phyloP scores from a whole-genome alignment of 1,139 yeast genomes.

The Pichia sp. region DNA sequence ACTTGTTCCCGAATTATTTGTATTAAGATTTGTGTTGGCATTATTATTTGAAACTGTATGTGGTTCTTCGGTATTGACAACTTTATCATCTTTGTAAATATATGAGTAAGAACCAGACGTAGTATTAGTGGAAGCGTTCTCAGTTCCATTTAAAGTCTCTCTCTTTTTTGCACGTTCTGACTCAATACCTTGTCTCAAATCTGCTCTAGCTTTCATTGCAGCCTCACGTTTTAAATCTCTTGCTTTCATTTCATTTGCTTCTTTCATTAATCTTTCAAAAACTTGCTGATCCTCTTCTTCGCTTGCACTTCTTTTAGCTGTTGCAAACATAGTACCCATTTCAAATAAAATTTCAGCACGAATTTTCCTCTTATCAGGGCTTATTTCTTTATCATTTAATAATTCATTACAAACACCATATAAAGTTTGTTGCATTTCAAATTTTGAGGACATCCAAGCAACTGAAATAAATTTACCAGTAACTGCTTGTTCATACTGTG shows the following conservation, averaged over 20 bases:
- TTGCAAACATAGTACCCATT: conserved; percentile 51
- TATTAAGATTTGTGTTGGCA: too few species aligned
- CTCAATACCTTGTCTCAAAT: background rate
- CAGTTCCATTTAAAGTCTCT: background rate
- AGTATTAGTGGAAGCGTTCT: background rate
- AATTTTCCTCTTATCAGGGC: conserved; percentile 43
- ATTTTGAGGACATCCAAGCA: conserved; percentile 75
- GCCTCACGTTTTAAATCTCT: conserved; percentile 25
- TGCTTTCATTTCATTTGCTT: conserved; percentile 46
- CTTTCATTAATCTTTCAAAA: conserved; percentile 71
- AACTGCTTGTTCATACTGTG: conserved; percentile 57
- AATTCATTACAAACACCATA: conserved; percentile 59
- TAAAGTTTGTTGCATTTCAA: conserved; percentile 62
- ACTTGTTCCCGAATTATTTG: too few species aligned
- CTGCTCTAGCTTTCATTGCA: conserved; percentile 5
- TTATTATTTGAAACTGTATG: too few species aligned
- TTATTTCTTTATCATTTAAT: conserved; percentile 48
- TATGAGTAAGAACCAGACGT: conserved; percentile 3
- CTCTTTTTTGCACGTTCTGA: background rate
- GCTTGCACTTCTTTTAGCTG: conserved; percentile 55
- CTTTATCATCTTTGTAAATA: background rate
- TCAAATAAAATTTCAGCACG: conserved; percentile 57
- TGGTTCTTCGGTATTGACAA: background rate
- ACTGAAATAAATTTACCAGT: conserved; percentile 71
- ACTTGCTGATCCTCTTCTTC: conserved; percentile 72